A percentile compares a stretch with the other conserved stretches of the same genome.
Conservation (phyloP, 805 yeast genomes). For the Yarrowia hollandica region DNA sequence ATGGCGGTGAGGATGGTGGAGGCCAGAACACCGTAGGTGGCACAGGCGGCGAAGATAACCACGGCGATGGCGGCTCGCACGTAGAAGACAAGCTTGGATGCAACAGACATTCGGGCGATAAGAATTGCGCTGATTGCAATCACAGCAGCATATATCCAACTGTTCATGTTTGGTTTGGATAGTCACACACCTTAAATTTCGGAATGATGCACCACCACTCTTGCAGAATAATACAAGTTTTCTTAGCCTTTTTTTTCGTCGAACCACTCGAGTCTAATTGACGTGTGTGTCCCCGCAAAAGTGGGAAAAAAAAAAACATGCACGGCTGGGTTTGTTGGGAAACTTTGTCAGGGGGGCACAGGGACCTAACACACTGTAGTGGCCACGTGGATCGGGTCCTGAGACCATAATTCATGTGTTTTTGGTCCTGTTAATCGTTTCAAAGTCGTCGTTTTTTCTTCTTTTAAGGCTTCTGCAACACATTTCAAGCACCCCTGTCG, state of each 20-base stretch:
- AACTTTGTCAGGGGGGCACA: constrained; percentile 19
- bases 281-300: not conserved
- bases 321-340: constrained; percentile 24
- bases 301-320: not conserved
- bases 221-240: not conserved
- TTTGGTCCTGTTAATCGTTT: no score
- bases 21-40: constrained; percentile 62
- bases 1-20: constrained; percentile 64
- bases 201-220: not conserved
- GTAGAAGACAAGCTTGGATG: constrained; percentile 26
- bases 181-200: constrained; percentile 10
- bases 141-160: constrained; percentile 28
- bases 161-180: constrained; percentile 26
- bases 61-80: constrained; percentile 20
- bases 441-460: no score
- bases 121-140: not conserved
- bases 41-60: constrained; percentile 28
- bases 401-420: no score
- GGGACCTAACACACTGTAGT: no score
- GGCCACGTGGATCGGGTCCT: not conserved
- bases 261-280: not conserved
- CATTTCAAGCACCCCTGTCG: no score
- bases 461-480: no score
- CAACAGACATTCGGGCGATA: constrained; percentile 17
- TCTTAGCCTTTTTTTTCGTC: not conserved